Evolutionary conservation across 345 rosid genomes (phyloP).

Genomic region (Populus davidiana): DNA sequence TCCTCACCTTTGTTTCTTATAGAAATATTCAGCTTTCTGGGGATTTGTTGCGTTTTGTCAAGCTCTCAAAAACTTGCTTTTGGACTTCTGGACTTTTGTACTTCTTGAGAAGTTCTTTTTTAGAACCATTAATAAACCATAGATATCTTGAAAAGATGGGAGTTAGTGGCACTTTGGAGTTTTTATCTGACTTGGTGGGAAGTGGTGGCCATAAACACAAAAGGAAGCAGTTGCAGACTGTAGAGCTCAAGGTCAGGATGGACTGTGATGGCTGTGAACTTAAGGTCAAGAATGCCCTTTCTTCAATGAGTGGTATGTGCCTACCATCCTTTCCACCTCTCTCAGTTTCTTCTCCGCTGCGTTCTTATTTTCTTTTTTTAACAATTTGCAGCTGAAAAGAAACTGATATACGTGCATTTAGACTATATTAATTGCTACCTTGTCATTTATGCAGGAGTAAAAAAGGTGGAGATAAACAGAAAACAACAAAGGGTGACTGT

Average conservation of each 20-base stretch:
- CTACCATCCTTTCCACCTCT: neutral
- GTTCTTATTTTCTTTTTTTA: neutral
- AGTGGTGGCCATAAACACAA: conserved; percentile 49
- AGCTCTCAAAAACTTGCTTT: neutral
- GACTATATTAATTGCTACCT: neutral
- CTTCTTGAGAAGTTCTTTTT: neutral
- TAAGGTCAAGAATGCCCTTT: conserved; percentile 79
- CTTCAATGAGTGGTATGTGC: conserved; percentile 69
- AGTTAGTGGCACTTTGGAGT: conserved; percentile 77
- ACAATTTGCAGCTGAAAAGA: neutral
- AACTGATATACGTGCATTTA: neutral
- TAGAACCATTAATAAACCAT: neutral
- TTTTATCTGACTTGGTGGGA: conserved; percentile 69
- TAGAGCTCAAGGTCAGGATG: conserved; percentile 92
- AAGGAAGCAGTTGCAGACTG: conserved; percentile 72
- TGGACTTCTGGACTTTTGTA: neutral
- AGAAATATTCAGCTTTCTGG: neutral
- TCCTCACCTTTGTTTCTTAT: neutral
- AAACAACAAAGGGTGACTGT: conserved; percentile 91
- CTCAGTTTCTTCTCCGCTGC: neutral
- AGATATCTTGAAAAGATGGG: conserved; percentile 50
- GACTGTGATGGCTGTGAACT: conserved; percentile 99
- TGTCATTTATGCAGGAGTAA: conserved; percentile 54
- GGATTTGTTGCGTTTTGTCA: neutral
- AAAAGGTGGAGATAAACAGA: conserved; percentile 76